These are phyloP conservation scores for Suillus subalutaceus DNA, from an alignment of 768 basidiomycete genomes.

Conservation along the genomic window DNA sequence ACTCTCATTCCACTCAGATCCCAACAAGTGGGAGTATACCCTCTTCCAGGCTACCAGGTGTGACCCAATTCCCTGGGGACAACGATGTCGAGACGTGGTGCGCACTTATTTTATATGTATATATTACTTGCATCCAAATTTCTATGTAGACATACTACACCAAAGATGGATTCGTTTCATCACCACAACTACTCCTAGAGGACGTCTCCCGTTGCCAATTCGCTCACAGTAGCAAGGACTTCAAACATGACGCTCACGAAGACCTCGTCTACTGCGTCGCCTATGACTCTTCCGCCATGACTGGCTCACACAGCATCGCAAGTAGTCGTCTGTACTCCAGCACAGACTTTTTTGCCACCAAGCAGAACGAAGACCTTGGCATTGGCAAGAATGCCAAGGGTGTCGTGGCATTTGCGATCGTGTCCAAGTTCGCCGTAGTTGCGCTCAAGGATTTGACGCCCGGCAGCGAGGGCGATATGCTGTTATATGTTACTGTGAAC, in stretches of 20 bases:
- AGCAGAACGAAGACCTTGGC: constrained; percentile 80
- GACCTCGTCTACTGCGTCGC: constrained; percentile 91
- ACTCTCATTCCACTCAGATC: constrained; percentile 86
- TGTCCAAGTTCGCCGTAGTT: constrained; percentile 90
- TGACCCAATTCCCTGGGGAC: constrained; percentile 52
- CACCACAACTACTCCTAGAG: constrained; percentile 57
- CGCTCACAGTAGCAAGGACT: constrained; percentile 83
- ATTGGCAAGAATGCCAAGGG: constrained; percentile 85
- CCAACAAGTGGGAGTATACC: constrained; percentile 69
- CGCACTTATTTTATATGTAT: constrained; percentile 5
- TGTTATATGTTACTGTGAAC: constrained; percentile 86
- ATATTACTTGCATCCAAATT: constrained; percentile 13
- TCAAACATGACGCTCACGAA: constrained; percentile 73
- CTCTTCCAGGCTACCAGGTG: constrained; percentile 80
- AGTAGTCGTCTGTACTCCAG: constrained; percentile 80
- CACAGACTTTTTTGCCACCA: constrained; percentile 77
- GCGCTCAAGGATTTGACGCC: constrained; percentile 74
- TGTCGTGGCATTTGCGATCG: constrained; percentile 91
- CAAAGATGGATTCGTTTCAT: constrained; percentile 70
- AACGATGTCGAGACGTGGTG: constrained; percentile 75
- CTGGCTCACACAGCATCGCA: constrained; percentile 44
- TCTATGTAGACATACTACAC: constrained; percentile 82
- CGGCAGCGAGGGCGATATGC: constrained; percentile 67
- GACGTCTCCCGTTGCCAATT: constrained; percentile 86
- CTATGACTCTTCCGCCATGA: constrained; percentile 62